Percentiles rank a stretch among this genome's conserved stretches.
Conservation (phyloP, 768 basidiomycete genomes). For the Leccinum pellstonianum region DNA sequence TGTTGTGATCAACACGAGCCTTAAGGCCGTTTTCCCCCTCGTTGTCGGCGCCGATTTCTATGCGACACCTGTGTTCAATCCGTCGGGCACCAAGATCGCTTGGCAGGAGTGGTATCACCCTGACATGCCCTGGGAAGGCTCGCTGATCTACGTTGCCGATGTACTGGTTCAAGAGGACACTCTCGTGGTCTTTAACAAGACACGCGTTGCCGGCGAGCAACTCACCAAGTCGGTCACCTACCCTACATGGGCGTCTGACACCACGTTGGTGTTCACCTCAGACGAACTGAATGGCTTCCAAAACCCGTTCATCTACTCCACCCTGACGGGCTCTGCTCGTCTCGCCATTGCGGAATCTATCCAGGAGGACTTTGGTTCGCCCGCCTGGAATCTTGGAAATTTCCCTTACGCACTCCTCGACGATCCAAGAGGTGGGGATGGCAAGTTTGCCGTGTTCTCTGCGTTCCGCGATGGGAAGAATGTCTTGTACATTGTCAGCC, state of each 20-base stretch:
- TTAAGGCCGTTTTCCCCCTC: conserved; percentile 45
- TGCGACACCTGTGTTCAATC: conserved; percentile 54
- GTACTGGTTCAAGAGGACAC: conserved; percentile 33
- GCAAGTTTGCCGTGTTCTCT: conserved; percentile 29
- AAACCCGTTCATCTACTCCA: conserved; percentile 61
- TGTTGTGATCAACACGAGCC: conserved; percentile 49
- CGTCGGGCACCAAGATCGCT: conserved; percentile 55
- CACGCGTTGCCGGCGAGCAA: conserved; percentile 53
- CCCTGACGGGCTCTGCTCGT: conserved; percentile 28
- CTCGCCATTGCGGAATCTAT: conserved; percentile 41
- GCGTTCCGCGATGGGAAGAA: conserved; percentile 35
- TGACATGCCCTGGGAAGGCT: conserved; percentile 72
- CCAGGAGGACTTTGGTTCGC: conserved; percentile 54
- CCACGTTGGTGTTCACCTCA: conserved; percentile 58
- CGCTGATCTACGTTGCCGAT: conserved; percentile 52
- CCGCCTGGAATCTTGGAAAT: conserved; percentile 53
- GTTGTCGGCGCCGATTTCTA: conserved; percentile 72
- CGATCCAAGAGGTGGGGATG: conserved; percentile 20
- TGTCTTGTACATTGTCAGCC: conserved; percentile 34
- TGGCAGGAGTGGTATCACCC: conserved; percentile 73
- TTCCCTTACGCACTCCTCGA: conserved; percentile 49
- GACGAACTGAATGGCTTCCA: conserved; percentile 61
- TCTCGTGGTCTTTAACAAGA: conserved; percentile 36
- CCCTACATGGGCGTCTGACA: conserved; percentile 58
- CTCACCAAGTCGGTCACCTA: conserved; percentile 52